Conservation (phyloP, 176 grass and related monocot genomes). For the Thinopyrum elongatum region DNA sequence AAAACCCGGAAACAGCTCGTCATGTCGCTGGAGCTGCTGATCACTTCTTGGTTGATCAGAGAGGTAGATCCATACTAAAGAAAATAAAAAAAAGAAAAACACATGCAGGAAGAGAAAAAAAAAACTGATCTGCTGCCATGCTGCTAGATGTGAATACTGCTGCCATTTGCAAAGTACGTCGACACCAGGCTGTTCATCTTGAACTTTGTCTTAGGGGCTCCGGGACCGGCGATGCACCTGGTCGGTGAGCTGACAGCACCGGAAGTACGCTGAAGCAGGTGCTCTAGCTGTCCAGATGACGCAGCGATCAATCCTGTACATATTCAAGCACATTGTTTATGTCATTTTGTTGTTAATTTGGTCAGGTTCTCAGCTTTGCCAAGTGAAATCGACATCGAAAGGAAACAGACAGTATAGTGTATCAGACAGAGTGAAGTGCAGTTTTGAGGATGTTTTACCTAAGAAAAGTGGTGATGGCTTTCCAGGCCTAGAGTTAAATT, state of each 20-base stretch:
- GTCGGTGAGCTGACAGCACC: neutral
- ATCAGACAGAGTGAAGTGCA: neutral
- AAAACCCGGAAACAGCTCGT: constrained; percentile 59
- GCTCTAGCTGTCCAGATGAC: constrained; percentile 56
- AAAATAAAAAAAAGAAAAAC: neutral
- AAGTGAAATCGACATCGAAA: neutral
- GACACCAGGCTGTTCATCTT: constrained; percentile 54
- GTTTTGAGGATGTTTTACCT: constrained; percentile 46
- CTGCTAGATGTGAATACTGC: constrained; percentile 58
- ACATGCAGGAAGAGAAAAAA: neutral
- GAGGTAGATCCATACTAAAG: constrained; percentile 4
- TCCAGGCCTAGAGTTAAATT: constrained; percentile 90
- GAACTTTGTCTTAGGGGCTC: constrained; percentile 25
- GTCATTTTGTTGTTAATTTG: neutral
- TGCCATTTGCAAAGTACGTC: constrained; percentile 45
- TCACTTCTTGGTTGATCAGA: constrained; percentile 35
- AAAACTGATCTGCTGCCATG: neutral
- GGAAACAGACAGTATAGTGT: neutral
- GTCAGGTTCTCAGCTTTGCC: neutral
- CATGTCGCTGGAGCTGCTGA: constrained; percentile 39
- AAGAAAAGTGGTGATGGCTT: constrained; percentile 89
- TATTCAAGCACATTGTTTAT: neutral
- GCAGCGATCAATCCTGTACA: constrained; percentile 75
- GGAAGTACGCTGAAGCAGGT: constrained; percentile 37
- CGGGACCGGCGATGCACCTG: neutral